Evolutionary conservation across 306 rosid genomes (phyloP), one percentile per base, ranked within the genome.

Genomic region (Begonia fuchsioides): DNA sequence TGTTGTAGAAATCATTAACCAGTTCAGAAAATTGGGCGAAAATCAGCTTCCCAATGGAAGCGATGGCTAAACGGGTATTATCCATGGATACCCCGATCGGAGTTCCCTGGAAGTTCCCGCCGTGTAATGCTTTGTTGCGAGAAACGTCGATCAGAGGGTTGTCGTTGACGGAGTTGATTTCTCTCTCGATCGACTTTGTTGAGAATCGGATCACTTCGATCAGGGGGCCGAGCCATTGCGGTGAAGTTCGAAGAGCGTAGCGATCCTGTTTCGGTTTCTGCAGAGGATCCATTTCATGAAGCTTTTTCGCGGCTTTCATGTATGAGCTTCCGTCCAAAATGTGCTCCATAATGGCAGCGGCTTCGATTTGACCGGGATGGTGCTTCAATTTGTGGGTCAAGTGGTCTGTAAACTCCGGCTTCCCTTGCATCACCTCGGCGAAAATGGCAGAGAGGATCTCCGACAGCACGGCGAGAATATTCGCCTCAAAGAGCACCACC

Each of bases 61-160:
- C 96, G 39, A 83, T 15, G 13, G 96, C 96, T 61, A 88, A 56
- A 63, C 96, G 93, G 0, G 96, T 83, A 32, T 83, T 88, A 47
- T 88, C 96, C 96, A 88, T 88, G 1, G 96, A 88, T 1, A 88
- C 96, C 10, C 96, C 96, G 17, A 88, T 88, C 0, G 96, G 96
- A 0, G 96, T 88, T 15, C 96, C 96, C 19, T 88, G 96, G 60
- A 88, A 88, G 60, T 88, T 88, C 12, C 96, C 96, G 32, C 96
- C 96, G 51, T 83, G 94, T 10, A 88, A 12, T 10, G 96, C 96
- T 78, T 73, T 78, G 72, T 88, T 83, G 54, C 96, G 83, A 0
- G 96, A 88, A 8, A 88, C 96, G 59, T 88, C 96, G 35, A 88
- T 88, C 69, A 88, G 50, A 19, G 96, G 96, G 65, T 87, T 87